Evolutionary conservation across 1,284 basidiomycete species (phyloP).

Genomic region (Paramarasmius palmivorus): DNA sequence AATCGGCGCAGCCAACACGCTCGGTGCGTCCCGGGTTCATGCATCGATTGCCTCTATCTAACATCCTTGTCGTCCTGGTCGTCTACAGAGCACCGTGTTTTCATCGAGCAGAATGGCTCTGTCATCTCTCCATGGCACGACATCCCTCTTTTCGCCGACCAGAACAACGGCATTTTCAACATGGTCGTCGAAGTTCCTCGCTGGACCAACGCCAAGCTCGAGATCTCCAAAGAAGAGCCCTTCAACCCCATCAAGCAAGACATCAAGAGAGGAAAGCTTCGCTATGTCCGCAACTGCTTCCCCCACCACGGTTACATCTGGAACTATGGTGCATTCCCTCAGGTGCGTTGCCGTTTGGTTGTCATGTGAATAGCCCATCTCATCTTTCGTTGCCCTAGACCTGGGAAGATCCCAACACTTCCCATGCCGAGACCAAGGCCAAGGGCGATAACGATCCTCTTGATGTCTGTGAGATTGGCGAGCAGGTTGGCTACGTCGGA

Average conservation of each 20-base stretch:
- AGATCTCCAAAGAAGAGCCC: conserved; percentile 95
- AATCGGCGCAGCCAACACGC: conserved; percentile 88
- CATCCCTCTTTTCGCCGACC: conserved; percentile 95
- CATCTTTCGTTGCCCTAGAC: conserved; percentile 58
- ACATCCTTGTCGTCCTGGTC: no score
- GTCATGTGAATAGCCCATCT: conserved; percentile 3
- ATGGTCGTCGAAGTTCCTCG: conserved; percentile 99
- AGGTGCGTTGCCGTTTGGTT: conserved; percentile 54
- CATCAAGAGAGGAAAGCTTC: conserved; percentile 93
- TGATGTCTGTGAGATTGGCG: conserved; percentile 99
- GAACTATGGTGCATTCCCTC: conserved; percentile 98
- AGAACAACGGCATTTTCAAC: conserved; percentile 92
- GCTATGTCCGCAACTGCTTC: conserved; percentile 99
- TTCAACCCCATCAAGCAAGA: conserved; percentile 99
- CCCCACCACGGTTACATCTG: conserved; percentile 99
- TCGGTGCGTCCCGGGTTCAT: conserved; percentile 58
- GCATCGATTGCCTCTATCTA: conserved; percentile 16
- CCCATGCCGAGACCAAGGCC: conserved; percentile 97
- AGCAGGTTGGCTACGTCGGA: conserved; percentile 96
- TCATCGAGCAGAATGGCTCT: conserved; percentile 85
- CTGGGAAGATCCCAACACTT: conserved; percentile 92
- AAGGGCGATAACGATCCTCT: conserved; percentile 99
- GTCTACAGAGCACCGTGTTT: conserved; percentile 89
- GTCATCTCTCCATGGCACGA: conserved; percentile 95
- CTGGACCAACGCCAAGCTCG: conserved; percentile 99